Conservation (phyloP, 345 rosid species). For the Murraya koenigii region DNA sequence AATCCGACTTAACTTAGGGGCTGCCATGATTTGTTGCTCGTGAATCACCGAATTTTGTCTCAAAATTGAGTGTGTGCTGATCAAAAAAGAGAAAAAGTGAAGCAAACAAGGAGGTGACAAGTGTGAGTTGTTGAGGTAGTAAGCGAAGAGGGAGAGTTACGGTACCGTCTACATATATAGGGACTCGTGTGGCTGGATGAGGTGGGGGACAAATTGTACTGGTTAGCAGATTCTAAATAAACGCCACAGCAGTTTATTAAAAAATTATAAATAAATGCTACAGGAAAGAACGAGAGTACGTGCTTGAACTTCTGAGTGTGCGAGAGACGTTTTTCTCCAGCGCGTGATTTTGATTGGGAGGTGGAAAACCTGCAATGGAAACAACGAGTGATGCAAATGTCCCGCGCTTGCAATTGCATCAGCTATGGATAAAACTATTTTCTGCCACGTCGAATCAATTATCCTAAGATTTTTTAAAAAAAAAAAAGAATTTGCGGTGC, state of each 20-base stretch:
- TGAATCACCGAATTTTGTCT: neutral
- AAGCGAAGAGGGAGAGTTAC: neutral
- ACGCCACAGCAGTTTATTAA: no score
- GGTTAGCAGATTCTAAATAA: neutral
- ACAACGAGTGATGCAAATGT: neutral
- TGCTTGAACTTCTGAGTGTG: neutral
- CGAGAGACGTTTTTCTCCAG: neutral
- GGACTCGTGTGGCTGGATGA: neutral
- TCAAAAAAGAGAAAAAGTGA: neutral
- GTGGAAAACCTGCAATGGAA: neutral
- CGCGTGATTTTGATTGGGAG: neutral
- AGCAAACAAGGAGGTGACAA: slow-evolving; percentile 2
- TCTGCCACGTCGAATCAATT: neutral
- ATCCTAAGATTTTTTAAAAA: neutral
- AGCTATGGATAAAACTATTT: neutral
- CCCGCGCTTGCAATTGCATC: no score
- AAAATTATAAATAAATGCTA: no score
- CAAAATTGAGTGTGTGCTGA: neutral
- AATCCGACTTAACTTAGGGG: slow-evolving; percentile 47
- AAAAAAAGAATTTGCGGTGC: neutral
- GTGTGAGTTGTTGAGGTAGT: neutral
- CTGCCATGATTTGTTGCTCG: slow-evolving; percentile 37
- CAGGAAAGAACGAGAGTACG: neutral
- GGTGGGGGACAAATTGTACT: slow-evolving; percentile 2
- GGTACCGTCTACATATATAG: neutral